Evolutionary conservation across 495 filamentous ascomycete species (phyloP).

Genomic region (Penicillium steckii): DNA sequence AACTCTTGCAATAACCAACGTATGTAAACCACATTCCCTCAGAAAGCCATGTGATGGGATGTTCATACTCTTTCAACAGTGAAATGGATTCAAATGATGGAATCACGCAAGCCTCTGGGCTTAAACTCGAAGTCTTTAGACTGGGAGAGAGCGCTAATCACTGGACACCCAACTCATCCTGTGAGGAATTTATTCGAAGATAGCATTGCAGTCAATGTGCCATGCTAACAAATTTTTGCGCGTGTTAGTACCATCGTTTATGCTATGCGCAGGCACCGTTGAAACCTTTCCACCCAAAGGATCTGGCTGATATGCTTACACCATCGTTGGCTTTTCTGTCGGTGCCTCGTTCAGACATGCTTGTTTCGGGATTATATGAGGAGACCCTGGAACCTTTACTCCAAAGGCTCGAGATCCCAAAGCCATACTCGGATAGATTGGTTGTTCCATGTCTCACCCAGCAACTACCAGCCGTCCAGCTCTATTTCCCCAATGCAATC

Average conservation of each 20-base stretch:
- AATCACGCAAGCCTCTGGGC: too few relatives aligned
- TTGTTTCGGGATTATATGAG: not conserved
- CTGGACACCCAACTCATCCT: not conserved
- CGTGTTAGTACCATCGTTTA: not conserved
- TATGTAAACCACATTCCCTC: too few relatives aligned
- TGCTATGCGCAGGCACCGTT: not conserved
- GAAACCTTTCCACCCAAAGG: not conserved
- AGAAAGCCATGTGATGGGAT: too few relatives aligned
- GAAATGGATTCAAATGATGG: too few relatives aligned
- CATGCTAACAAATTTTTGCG: too few relatives aligned
- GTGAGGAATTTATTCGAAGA: too few relatives aligned
- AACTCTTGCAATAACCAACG: too few relatives aligned
- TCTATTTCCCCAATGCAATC: conserved; percentile 12
- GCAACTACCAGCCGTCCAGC: conserved; percentile 13
- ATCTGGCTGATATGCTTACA: not conserved
- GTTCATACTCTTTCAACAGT: too few relatives aligned
- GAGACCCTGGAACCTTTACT: conserved; percentile 3
- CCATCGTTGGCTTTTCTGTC: not conserved
- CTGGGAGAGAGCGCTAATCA: not conserved
- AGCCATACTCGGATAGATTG: not conserved
- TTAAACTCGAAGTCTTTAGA: too few relatives aligned
- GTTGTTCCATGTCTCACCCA: conserved; percentile 20
- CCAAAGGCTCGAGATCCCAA: conserved; percentile 7
- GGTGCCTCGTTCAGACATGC: not conserved
- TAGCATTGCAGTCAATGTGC: too few relatives aligned